phyloP scores from a whole-genome alignment of 2,329 filamentous ascomycete genomes.

The Penicillium sp. region DNA sequence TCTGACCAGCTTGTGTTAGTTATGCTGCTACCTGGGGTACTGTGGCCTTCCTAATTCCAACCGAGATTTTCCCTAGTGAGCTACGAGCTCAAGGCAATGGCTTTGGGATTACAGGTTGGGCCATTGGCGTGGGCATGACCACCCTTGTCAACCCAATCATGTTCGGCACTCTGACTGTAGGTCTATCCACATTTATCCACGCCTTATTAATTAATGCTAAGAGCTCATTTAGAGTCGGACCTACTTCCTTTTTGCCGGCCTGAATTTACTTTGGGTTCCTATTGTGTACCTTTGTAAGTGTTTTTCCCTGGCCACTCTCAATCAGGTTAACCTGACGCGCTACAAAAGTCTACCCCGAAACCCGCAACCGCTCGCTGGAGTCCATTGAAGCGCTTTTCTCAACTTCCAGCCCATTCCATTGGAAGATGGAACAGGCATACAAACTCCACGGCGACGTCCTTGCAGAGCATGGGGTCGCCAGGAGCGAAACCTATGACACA shows the following conservation, averaged over 20 bases:
- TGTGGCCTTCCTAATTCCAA: slow-evolving; percentile 54
- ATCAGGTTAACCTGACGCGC: slow-evolving; percentile 3
- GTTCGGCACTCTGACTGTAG: slow-evolving; percentile 43
- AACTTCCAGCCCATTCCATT: slow-evolving; percentile 46
- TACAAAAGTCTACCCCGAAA: slow-evolving; percentile 53
- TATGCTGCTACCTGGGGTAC: slow-evolving; percentile 56
- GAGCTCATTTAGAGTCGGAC: slow-evolving; percentile 40
- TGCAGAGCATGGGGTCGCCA: slow-evolving; percentile 11
- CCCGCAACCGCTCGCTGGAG: slow-evolving; percentile 52
- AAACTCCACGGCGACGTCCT: slow-evolving; percentile 27
- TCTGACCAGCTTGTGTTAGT: slow-evolving; percentile 6
- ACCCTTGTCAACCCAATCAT: slow-evolving; percentile 55
- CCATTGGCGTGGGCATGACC: slow-evolving; percentile 58
- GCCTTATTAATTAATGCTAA: background rate
- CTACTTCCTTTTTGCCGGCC: slow-evolving; percentile 54
- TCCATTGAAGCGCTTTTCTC: slow-evolving; percentile 55
- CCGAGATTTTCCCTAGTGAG: slow-evolving; percentile 59
- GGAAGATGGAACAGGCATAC: slow-evolving; percentile 49
- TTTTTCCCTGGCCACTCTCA: background rate
- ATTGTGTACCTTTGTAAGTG: slow-evolving; percentile 47
- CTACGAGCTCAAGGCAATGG: slow-evolving; percentile 61
- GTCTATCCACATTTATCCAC: background rate
- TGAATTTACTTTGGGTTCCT: slow-evolving; percentile 55
- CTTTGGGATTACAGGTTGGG: slow-evolving; percentile 62
- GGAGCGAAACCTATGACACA: background rate